These are phyloP conservation scores for Panellus pusillus DNA, from an alignment of 768 basidiomycete genomes.

Conservation along the genomic window DNA sequence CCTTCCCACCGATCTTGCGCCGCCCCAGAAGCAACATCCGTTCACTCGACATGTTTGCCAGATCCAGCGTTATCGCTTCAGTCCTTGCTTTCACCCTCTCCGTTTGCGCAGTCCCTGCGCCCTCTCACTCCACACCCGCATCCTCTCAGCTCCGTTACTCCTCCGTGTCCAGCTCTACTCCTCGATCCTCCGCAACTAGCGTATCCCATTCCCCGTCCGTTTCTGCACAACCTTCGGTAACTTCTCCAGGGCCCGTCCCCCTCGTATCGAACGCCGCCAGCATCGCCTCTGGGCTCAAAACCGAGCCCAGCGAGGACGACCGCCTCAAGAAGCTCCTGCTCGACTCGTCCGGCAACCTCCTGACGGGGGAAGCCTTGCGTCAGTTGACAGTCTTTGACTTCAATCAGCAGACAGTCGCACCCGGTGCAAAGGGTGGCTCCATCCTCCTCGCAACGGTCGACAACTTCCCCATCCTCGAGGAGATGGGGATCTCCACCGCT, in stretches of 20 bases:
- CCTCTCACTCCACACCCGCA: no score
- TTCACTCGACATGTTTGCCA: no score
- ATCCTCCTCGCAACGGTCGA: slow-evolving; percentile 18
- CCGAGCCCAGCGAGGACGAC: slow-evolving; percentile 2
- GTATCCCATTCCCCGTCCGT: neutral
- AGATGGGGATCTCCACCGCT: neutral
- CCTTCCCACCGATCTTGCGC: no score
- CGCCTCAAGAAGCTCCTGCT: slow-evolving; percentile 24
- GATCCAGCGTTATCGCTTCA: no score
- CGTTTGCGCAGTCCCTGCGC: no score
- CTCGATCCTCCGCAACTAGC: no score
- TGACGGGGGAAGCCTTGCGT: neutral
- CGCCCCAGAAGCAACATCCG: no score
- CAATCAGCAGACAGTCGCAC: slow-evolving; percentile 4
- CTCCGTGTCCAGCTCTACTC: no score
- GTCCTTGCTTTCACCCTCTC: no score
- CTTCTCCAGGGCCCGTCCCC: neutral
- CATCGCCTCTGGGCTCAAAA: neutral
- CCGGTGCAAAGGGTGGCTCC: slow-evolving; percentile 6
- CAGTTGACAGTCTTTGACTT: neutral
- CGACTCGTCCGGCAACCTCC: slow-evolving; percentile 15
- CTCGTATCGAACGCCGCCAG: neutral
- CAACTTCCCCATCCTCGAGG: slow-evolving; percentile 15
- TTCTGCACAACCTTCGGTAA: neutral
- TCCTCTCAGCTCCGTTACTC: no score